A percentile compares a stretch with the other conserved stretches of the same genome.
Conservation (phyloP, 768 basidiomycete genomes). For the Suillus lakei region DNA sequence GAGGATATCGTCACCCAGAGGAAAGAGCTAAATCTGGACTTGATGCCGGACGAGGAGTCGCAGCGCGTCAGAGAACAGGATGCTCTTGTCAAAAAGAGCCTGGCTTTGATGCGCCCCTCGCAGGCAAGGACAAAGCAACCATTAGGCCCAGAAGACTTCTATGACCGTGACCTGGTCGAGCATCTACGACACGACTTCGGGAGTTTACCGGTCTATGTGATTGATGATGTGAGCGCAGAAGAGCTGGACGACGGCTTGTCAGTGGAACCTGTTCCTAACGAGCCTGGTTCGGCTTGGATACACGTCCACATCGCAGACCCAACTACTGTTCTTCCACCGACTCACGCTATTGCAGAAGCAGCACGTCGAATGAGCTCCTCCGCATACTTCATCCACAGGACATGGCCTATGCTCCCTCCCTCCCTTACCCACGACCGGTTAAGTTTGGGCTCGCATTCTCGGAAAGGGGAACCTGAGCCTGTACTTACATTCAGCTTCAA, state of each 20-base stretch:
- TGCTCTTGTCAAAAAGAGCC: conserved; percentile 25
- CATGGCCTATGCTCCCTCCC: conserved; percentile 76
- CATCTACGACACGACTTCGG: conserved; percentile 87
- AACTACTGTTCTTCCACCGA: conserved; percentile 74
- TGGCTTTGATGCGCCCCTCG: conserved; percentile 15
- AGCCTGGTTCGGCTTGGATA: conserved; percentile 72
- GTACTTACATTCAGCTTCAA: conserved; percentile 84
- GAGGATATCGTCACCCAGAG: conserved; percentile 60
- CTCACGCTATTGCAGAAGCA: conserved; percentile 59
- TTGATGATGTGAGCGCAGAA: conserved; percentile 78
- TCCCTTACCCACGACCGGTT: conserved; percentile 53
- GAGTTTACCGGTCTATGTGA: conserved; percentile 77
- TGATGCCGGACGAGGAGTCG: conserved; percentile 30
- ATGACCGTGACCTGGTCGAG: conserved; percentile 65
- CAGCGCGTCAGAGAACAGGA: conserved; percentile 37
- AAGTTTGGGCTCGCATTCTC: conserved; percentile 48
- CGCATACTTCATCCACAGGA: conserved; percentile 66
- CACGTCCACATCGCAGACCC: conserved; percentile 96
- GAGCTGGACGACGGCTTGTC: conserved; percentile 97
- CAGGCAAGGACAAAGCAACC: conserved; percentile 30
- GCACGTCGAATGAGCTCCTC: conserved; percentile 60
- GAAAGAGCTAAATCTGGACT: conserved; percentile 37
- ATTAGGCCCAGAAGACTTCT: conserved; percentile 68
- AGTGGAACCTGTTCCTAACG: conserved; percentile 65
- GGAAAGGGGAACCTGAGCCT: conserved; percentile 47